Evolutionary conservation across 2,329 filamentous ascomycete species (phyloP).

Genomic region (Neonectria sp.): DNA sequence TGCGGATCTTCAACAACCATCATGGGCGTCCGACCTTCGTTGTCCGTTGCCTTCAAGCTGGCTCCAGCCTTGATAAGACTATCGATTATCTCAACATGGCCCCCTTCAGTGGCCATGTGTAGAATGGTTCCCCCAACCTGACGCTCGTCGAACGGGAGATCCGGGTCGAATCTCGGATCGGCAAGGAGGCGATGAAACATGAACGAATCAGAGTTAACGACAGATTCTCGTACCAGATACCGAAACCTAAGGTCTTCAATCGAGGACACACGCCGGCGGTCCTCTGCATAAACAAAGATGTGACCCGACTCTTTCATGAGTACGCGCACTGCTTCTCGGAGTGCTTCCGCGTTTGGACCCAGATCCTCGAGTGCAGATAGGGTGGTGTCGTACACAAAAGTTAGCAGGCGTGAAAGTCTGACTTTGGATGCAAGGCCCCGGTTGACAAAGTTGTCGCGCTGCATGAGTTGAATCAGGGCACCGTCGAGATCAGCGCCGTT

Average conservation of each 20-base stretch:
- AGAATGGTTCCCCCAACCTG: constrained; percentile 46
- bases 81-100: constrained; percentile 46
- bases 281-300: constrained; percentile 30
- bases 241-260: constrained; percentile 41
- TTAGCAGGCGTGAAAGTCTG: constrained; percentile 42
- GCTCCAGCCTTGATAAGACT: constrained; percentile 48
- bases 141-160: constrained; percentile 36
- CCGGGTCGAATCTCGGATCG: constrained; percentile 52
- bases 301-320: constrained; percentile 37
- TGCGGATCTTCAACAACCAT: constrained; percentile 50
- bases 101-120: constrained; percentile 50
- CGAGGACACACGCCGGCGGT: constrained; percentile 12
- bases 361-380: constrained; percentile 22
- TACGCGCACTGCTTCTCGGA: constrained; percentile 32
- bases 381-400: constrained; percentile 44
- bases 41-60: constrained; percentile 48
- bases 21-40: constrained; percentile 52
- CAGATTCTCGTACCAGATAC: constrained; percentile 40
- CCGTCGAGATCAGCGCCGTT: constrained; percentile 36
- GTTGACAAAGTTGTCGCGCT: constrained; percentile 27
- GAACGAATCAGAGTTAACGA: constrained; percentile 45
- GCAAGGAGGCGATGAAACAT: constrained; percentile 47
- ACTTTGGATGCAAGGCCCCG: constrained; percentile 26
- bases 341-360: constrained; percentile 16
- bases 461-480: constrained; percentile 37